Conservation (phyloP, 2,329 filamentous ascomycete genomes). For the Fusarium robinianum region DNA sequence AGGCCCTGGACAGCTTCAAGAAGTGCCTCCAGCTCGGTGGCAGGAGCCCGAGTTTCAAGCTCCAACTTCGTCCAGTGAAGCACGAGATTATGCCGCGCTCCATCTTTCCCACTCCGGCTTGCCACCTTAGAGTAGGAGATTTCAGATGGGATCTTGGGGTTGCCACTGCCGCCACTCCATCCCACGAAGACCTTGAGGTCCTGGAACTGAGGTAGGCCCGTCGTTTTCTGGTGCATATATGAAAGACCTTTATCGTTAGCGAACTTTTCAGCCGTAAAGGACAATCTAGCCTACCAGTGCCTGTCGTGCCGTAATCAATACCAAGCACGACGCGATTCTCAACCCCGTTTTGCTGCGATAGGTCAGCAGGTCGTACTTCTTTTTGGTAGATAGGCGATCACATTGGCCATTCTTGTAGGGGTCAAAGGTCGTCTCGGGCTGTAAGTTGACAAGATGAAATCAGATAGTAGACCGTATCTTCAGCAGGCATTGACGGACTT, state of each 20-base stretch:
- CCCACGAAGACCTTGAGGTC: conserved; percentile 1
- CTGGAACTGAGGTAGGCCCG: background rate
- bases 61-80: conserved; percentile 5
- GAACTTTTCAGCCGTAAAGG: background rate
- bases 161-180: background rate
- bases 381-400: too few species aligned
- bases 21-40: background rate
- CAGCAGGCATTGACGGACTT: background rate
- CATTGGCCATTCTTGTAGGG: too few species aligned
- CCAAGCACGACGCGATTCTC: conserved; percentile 3
- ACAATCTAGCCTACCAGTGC: background rate
- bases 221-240: background rate
- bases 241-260: conserved; percentile 1
- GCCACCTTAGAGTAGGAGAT: conserved; percentile 3
- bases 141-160: conserved; percentile 3
- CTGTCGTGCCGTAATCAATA: conserved; percentile 3
- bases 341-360: background rate
- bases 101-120: background rate
- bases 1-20: conserved; percentile 3
- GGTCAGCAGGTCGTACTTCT: too few species aligned
- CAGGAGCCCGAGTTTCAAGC: background rate
- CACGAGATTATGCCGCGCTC: conserved; percentile 1
- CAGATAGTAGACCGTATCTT: background rate
- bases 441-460: background rate
- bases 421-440: too few species aligned